phyloP scores from a whole-genome alignment of 306 rosid species.

The Prosopis cineraria region DNA sequence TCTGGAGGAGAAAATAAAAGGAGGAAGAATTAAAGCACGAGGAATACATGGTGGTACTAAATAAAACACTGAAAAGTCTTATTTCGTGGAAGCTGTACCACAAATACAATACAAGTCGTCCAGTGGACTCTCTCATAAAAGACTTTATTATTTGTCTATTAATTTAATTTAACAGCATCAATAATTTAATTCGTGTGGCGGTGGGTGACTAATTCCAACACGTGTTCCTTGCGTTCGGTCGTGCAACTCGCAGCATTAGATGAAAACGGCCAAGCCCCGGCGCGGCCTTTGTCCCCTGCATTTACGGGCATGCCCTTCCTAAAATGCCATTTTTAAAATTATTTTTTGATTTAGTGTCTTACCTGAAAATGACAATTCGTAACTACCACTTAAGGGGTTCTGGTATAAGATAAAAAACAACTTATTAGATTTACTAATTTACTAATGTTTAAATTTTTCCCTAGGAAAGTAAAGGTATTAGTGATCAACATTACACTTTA shows the following conservation, averaged over 20 bases:
- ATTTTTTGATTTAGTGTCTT: too few relatives aligned
- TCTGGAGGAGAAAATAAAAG: neutral
- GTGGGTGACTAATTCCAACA: slow-evolving; percentile 36
- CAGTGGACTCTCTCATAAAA: neutral
- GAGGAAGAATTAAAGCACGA: slow-evolving; percentile 70
- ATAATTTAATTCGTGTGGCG: neutral
- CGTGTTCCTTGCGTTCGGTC: slow-evolving; percentile 57
- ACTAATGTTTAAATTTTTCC: too few relatives aligned
- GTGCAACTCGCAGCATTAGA: neutral
- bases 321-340: too few relatives aligned
- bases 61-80: neutral
- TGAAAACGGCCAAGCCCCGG: slow-evolving; percentile 36
- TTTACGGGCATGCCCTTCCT: neutral
- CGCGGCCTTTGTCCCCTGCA: neutral
- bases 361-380: too few relatives aligned
- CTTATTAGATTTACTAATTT: too few relatives aligned
- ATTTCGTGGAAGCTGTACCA: slow-evolving; percentile 9
- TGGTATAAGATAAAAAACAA: too few relatives aligned
- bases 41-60: slow-evolving; percentile 61
- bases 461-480: too few relatives aligned
- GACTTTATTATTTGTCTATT: neutral
- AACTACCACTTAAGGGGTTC: too few relatives aligned
- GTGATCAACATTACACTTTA: too few relatives aligned
- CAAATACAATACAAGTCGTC: neutral
- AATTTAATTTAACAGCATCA: neutral